A percentile compares a stretch with the other conserved stretches of the same genome.
Evolutionary conservation across 805 yeast species (phyloP).

Genomic region (Yamadazyma ubonensis): DNA sequence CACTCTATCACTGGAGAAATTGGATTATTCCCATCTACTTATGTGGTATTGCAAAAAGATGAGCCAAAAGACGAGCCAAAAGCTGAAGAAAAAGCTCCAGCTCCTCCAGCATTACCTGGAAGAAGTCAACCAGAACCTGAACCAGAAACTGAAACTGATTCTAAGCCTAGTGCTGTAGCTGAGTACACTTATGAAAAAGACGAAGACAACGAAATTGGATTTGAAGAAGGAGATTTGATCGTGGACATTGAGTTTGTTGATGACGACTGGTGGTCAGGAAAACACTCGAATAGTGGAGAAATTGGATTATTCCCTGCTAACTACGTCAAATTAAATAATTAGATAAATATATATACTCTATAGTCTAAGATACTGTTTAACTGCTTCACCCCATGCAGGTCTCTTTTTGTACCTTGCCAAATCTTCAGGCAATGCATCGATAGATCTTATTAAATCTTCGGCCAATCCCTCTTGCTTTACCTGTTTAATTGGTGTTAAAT

Average conservation of each 20-base stretch:
- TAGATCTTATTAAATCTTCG: slow-evolving; percentile 29
- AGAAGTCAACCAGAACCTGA: slow-evolving; percentile 16
- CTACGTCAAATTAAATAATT: slow-evolving; percentile 52
- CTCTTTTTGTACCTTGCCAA: slow-evolving; percentile 37
- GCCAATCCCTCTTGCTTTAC: slow-evolving; percentile 35
- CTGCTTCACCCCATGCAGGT: slow-evolving; percentile 40
- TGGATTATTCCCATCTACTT: slow-evolving; percentile 59
- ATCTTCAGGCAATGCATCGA: slow-evolving; percentile 39
- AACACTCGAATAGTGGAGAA: slow-evolving; percentile 61
- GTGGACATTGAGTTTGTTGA: slow-evolving; percentile 83
- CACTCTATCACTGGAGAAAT: slow-evolving; percentile 42
- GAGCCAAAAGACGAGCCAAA: slow-evolving; percentile 14
- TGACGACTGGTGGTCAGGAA: slow-evolving; percentile 98
- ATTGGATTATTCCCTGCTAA: slow-evolving; percentile 89
- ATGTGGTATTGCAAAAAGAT: slow-evolving; percentile 41
- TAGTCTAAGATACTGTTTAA: slow-evolving; percentile 26
- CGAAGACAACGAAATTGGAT: slow-evolving; percentile 88
- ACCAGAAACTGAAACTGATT: too few relatives aligned
- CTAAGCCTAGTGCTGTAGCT: slow-evolving; percentile 55
- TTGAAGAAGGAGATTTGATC: slow-evolving; percentile 80
- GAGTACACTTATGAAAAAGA: slow-evolving; percentile 82
- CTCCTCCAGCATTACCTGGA: slow-evolving; percentile 19
- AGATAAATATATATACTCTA: slow-evolving; percentile 1
- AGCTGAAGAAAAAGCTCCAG: slow-evolving; percentile 3
- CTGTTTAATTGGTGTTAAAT: slow-evolving; percentile 29